Evolutionary conservation across 768 basidiomycete genomes (phyloP).

Genomic region (Boletus reticulatus): DNA sequence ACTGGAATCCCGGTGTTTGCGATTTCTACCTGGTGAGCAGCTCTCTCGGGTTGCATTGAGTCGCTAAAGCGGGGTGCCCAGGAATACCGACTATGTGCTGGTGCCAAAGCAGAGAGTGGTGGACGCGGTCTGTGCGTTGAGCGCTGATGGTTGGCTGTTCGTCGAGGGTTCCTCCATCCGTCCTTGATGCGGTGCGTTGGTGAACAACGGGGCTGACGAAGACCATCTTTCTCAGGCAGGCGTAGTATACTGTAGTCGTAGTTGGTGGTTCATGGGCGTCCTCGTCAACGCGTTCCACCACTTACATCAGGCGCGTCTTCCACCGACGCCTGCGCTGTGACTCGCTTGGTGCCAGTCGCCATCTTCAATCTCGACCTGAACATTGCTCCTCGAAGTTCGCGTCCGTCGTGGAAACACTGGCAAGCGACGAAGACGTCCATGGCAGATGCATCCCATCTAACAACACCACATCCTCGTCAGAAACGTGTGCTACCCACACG

Average conservation of each 20-base stretch:
- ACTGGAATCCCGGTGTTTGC: constrained; percentile 57
- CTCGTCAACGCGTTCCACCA: constrained; percentile 8
- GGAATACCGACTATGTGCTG: constrained; percentile 68
- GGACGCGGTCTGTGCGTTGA: constrained; percentile 42
- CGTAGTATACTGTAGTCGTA: too few species aligned
- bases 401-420: constrained; percentile 5
- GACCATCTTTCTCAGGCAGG: neutral
- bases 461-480: constrained; percentile 46
- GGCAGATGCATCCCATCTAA: constrained; percentile 35
- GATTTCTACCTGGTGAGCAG: constrained; percentile 59
- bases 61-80: constrained; percentile 17
- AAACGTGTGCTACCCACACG: constrained; percentile 83
- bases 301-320: constrained; percentile 4
- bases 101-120: constrained; percentile 45
- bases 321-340: constrained; percentile 5
- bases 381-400: constrained; percentile 1
- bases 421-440: constrained; percentile 20
- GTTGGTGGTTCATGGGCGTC: too few species aligned
- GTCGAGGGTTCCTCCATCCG: constrained; percentile 1
- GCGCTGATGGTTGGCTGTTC: constrained; percentile 50
- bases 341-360: neutral
- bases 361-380: constrained; percentile 2
- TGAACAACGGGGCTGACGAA: neutral
- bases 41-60: neutral
- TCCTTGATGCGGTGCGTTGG: constrained; percentile 2